Conservation (phyloP, 352 stramenopile species). For the Elongisporangium senticosum region DNA sequence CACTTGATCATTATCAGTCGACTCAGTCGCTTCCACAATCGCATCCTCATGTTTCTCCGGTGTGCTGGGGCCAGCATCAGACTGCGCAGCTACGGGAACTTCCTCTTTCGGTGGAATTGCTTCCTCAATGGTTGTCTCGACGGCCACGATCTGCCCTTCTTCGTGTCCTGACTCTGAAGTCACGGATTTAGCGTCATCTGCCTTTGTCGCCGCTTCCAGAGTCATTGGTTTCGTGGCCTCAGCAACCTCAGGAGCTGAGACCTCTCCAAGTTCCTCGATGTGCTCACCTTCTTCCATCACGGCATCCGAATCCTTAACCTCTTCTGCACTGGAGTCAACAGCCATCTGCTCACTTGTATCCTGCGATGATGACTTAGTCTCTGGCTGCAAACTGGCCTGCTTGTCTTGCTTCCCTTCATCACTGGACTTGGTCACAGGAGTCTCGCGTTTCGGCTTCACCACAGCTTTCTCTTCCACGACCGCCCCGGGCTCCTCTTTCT, state of each 20-base stretch:
- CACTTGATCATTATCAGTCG: neutral
- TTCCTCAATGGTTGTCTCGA: neutral
- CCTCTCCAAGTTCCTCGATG: neutral
- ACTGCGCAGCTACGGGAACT: neutral
- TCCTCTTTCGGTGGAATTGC: neutral
- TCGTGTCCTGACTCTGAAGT: neutral
- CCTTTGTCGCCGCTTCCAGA: neutral
- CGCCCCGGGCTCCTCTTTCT: slow-evolving; percentile 3
- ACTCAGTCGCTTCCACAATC: neutral
- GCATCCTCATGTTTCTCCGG: neutral
- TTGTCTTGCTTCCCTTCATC: neutral
- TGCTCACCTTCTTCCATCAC: neutral
- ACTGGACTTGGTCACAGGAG: neutral
- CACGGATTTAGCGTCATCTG: neutral
- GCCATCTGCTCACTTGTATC: neutral
- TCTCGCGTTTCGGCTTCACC: slow-evolving; percentile 4
- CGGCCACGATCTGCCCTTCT: neutral
- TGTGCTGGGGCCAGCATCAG: too few species aligned
- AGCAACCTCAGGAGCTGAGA: neutral
- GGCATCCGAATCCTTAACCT: neutral
- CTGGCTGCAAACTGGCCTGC: neutral
- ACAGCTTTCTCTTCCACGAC: slow-evolving; percentile 7
- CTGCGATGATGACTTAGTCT: neutral
- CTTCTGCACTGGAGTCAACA: neutral
- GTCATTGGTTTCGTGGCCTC: neutral